These are phyloP conservation scores for Penicillium paxilli DNA, from an alignment of 495 filamentous ascomycete species.

Conservation along the genomic window DNA sequence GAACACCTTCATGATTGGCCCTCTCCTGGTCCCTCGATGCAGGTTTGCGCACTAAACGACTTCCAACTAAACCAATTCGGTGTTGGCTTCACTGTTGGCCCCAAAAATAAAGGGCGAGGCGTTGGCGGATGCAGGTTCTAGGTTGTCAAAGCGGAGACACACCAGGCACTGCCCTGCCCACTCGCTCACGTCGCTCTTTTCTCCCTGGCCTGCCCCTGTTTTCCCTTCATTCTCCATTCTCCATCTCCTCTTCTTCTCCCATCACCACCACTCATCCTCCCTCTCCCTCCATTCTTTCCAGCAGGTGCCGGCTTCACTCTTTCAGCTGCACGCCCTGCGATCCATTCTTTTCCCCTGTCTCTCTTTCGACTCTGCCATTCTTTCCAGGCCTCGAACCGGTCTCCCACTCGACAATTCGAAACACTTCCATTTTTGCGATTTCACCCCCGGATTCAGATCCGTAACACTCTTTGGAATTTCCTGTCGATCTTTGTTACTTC, in stretches of 20 bases:
- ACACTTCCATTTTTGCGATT: conserved; percentile 11
- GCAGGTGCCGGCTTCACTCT: conserved; percentile 82
- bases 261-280: conserved; percentile 34
- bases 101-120: conserved; percentile 16
- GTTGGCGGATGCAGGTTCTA: neutral
- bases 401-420: conserved; percentile 7
- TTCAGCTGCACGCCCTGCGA: conserved; percentile 64
- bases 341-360: conserved; percentile 47
- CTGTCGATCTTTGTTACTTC: conserved; percentile 20
- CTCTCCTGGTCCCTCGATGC: neutral
- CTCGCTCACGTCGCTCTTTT: too few relatives aligned
- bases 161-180: conserved; percentile 16
- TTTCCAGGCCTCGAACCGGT: conserved; percentile 10
- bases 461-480: conserved; percentile 21
- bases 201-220: conserved; percentile 40
- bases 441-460: conserved; percentile 20
- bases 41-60: neutral
- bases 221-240: conserved; percentile 48
- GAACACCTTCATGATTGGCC: neutral
- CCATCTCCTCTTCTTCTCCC: conserved; percentile 28
- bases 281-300: conserved; percentile 30
- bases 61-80: neutral
- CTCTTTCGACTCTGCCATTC: conserved; percentile 6
- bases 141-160: neutral
- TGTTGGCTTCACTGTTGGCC: neutral